Evolutionary conservation across 2,329 filamentous ascomycete genomes (phyloP).

Genomic region (Thelonectria discophora): DNA sequence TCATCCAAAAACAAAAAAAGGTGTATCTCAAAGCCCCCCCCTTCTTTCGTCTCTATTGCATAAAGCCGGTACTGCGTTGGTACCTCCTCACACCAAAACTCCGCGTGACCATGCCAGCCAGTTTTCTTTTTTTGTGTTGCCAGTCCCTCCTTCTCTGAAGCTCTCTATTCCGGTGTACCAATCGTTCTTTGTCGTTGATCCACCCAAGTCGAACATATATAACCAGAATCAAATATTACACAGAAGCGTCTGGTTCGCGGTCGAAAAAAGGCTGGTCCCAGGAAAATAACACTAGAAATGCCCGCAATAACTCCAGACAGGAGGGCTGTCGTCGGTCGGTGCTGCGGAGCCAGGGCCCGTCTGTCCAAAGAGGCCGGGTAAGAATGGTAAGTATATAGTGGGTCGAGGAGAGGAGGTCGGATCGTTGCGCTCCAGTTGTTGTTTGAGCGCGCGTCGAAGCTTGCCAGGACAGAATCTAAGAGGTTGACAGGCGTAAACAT

Average conservation of each 20-base stretch:
- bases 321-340: not conserved
- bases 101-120: conserved; percentile 24
- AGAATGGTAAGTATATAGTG: conserved; percentile 16
- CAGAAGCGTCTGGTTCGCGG: conserved; percentile 37
- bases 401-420: not conserved
- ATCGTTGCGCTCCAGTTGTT: conserved; percentile 14
- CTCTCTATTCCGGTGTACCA: conserved; percentile 29
- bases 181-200: conserved; percentile 21
- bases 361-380: conserved; percentile 20
- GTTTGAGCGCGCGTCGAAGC: conserved; percentile 21
- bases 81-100: conserved; percentile 32
- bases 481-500: conserved; percentile 32
- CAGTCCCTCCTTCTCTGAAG: conserved; percentile 19
- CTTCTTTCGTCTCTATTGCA: conserved; percentile 24
- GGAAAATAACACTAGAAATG: conserved; percentile 33
- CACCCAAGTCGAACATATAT: conserved; percentile 33
- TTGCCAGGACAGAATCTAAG: conserved; percentile 20
- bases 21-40: conserved; percentile 9
- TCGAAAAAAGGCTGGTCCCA: conserved; percentile 22
- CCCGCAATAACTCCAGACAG: conserved; percentile 28
- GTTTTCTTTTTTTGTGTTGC: conserved; percentile 16
- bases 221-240: conserved; percentile 46
- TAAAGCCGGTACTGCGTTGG: conserved; percentile 14
- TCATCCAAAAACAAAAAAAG: conserved; percentile 2
- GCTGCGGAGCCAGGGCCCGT: not conserved